Base-by-base conservation (phyloP, 768 basidiomycete species). In the Rubroboletus pulcherrimus region DNA sequence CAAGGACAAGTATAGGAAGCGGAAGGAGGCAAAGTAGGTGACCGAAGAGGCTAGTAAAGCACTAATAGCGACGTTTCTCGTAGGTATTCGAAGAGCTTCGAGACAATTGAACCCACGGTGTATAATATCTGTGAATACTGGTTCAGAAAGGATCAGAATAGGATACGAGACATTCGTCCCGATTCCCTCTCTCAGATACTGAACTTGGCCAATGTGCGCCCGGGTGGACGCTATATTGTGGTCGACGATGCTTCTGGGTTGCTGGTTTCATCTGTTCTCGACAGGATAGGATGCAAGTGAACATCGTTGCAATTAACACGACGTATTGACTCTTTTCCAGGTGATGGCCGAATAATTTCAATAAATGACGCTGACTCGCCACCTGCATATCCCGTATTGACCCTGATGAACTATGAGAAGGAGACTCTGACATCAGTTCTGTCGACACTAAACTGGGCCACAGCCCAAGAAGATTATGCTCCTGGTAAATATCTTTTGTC, bases 1-100 rank as follows among this genome's bases (percentile, higher is more conserved):
- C 73, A 98, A 99, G 73, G 95, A 98, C 66, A 99, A 99, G 70
- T 99, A 98, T 73, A 89, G 84, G 70, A 96, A 95, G 71, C 81
- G 93, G 38, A 99, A 99, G 71, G 92, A 95, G 74, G 93, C 91
- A 54, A 99, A 98, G 95, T 96, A 66, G 61, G 86, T 69, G 15
- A 4, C 15, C 29, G 40, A 31, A 40, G 15, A 29, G 37, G 34
- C 24, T 15, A 35, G 11, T 40, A 30, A 30, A 49, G 39, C 24
- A 35, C 26, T 21, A 30, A 40, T 21, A 38, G 46, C 41, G 45
- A 49, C 45, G 8, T 49, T 39, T 45, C 56, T 46, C 41, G 31
- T 57, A 98, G 95, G 64, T 98, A 90, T 69, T 87, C 85, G 6
- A 95, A 93, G 68, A 78, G 81, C 9, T 92, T 98, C 62, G 85